Evolutionary conservation across 352 stramenopile genomes (phyloP), one percentile per base, ranked within the genome.

Genomic region (Phytophthora sp.): DNA sequence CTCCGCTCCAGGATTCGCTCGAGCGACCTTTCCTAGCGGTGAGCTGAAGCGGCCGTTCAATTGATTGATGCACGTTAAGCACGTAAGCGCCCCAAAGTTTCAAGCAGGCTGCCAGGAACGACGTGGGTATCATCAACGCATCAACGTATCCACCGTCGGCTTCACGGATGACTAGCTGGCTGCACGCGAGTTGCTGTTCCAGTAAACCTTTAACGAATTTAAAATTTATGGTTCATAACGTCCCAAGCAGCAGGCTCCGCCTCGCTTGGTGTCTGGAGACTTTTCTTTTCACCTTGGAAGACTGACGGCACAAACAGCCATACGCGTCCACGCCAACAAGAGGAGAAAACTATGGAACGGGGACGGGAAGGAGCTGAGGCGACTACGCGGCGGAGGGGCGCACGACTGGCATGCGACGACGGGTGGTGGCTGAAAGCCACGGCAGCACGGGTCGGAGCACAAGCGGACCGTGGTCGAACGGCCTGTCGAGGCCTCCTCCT

Each of bases 191-290:
- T 15, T 38, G 32, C 3, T 31, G 46, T 21, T 17, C 18, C 6
- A 20, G 20, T 20, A 52, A 61, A 61, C 42, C 38, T 68, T 64
- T 64, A 59, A 41, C 18, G 28, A 55, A 54, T 41, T 69, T 64
- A 49, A 50, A 69, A 24, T 70, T 71, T 61, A 60, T 66, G 42
- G 54, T 66, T 70, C 38, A 69, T 66, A 62, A 62, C 38, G 27
- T 51, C 17, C 53, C 44, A 51, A 49, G 37, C 20, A 17, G 46
- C 18, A 9, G 24, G 15, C 32, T 38, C 24, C 9, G 30, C 46
- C 27, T 43, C 31, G 17, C 27, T 9, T 54, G 41, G 30, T 37
- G 17, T 17, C 37, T 37, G 31, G 49, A 55, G 20, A 53, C 24
- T 48, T 21, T 61, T 55, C 35, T 49, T 50, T 28, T 57, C 21